Conservation (phyloP, 1,284 basidiomycete genomes). For the Cryptococcus sp. region DNA sequence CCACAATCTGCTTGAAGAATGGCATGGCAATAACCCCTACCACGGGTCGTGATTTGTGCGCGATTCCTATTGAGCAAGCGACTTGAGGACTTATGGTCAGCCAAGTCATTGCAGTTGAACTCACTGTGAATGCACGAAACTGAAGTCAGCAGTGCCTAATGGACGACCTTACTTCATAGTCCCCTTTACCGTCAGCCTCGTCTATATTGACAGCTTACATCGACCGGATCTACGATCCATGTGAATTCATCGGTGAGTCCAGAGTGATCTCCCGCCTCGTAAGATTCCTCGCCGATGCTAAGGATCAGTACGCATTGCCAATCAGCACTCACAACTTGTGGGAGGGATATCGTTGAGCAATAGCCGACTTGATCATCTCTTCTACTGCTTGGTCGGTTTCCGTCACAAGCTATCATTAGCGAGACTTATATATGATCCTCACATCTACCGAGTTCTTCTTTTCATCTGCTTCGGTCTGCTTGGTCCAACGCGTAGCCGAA, state of each 20-base stretch:
- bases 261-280: constrained; percentile 61
- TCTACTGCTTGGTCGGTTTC: constrained; percentile 93
- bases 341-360: constrained; percentile 67
- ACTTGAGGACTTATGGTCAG: constrained; percentile 40
- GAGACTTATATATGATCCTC: constrained; percentile 5
- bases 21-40: constrained; percentile 89
- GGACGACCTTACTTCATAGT: constrained; percentile 46
- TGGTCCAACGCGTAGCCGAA: constrained; percentile 32
- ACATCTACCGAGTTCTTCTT: constrained; percentile 60
- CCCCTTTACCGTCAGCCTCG: constrained; percentile 29
- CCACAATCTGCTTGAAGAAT: constrained; percentile 75
- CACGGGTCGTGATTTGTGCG: constrained; percentile 74
- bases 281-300: constrained; percentile 82
- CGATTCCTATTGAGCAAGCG: constrained; percentile 74
- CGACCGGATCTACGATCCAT: constrained; percentile 52
- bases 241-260: constrained; percentile 69
- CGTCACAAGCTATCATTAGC: constrained; percentile 67
- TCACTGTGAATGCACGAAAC: constrained; percentile 49
- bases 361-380: constrained; percentile 73
- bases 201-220: constrained; percentile 31
- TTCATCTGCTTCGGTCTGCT: constrained; percentile 19
- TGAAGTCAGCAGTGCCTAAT: constrained; percentile 10
- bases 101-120: constrained; percentile 3
- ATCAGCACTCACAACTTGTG: constrained; percentile 64
- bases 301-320: constrained; percentile 3